These are phyloP conservation scores for Metarhizium guizhouense DNA, from an alignment of 2,329 filamentous ascomycete genomes.

Conservation along the genomic window DNA sequence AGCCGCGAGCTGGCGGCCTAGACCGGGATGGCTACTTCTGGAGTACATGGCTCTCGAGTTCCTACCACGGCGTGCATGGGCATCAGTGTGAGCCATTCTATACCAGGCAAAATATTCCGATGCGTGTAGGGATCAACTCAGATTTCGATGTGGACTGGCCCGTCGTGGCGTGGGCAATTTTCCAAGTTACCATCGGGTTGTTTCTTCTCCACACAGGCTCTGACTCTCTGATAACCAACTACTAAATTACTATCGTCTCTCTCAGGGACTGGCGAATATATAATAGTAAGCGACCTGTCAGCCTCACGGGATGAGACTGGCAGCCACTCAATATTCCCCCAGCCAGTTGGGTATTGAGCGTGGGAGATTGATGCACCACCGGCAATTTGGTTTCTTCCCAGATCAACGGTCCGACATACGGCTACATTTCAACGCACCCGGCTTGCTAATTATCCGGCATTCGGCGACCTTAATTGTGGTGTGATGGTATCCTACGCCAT, in stretches of 20 bases:
- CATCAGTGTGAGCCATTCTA: neutral
- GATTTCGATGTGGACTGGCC: neutral
- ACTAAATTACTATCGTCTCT: too few relatives aligned
- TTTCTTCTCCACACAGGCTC: too few relatives aligned
- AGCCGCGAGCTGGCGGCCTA: neutral
- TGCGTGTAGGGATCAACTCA: neutral
- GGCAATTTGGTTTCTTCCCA: neutral
- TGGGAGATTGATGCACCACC: neutral
- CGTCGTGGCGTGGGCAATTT: too few relatives aligned
- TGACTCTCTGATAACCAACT: too few relatives aligned
- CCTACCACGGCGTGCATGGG: neutral
- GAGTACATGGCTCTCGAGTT: neutral
- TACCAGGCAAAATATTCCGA: neutral
- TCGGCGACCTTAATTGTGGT: too few relatives aligned
- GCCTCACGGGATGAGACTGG: neutral
- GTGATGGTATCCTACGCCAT: too few relatives aligned
- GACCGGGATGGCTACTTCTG: neutral
- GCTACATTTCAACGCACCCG: neutral
- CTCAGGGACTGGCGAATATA: too few relatives aligned
- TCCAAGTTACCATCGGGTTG: too few relatives aligned
- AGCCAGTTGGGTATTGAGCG: neutral
- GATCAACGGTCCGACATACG: neutral
- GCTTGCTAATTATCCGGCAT: neutral
- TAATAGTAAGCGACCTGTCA: neutral
- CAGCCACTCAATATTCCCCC: neutral